Conservation (phyloP, 495 filamentous ascomycete species). For the Stereocaulon alpinum region DNA sequence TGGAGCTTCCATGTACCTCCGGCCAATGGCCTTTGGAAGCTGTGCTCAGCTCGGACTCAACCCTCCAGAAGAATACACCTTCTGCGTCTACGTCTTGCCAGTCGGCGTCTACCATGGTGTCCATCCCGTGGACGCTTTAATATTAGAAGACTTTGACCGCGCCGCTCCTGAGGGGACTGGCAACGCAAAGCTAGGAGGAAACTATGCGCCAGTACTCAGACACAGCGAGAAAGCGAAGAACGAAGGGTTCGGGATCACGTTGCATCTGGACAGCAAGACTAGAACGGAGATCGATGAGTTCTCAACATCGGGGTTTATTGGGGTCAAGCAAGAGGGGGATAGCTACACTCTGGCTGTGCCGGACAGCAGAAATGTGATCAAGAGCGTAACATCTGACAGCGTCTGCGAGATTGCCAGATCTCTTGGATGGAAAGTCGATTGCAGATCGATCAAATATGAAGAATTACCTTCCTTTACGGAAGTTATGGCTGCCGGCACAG, state of each 20-base stretch:
- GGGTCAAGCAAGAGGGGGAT: constrained; percentile 48
- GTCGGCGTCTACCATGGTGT: constrained; percentile 85
- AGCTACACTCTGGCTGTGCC: constrained; percentile 66
- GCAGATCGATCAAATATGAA: constrained; percentile 59
- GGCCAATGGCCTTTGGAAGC: constrained; percentile 76
- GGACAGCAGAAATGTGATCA: constrained; percentile 69
- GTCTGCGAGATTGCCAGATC: constrained; percentile 55
- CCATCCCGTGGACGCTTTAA: constrained; percentile 65
- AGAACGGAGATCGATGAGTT: constrained; percentile 82
- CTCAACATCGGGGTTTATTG: constrained; percentile 77
- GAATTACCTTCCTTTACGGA: constrained; percentile 71
- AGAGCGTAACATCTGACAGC: constrained; percentile 68
- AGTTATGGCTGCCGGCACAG: constrained; percentile 86
- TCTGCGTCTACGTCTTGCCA: constrained; percentile 74
- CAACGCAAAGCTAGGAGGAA: constrained; percentile 64
- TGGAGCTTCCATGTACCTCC: constrained; percentile 80
- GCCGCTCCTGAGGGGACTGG: constrained; percentile 65
- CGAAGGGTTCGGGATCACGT: constrained; percentile 73
- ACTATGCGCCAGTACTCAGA: constrained; percentile 72
- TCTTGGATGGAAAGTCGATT: constrained; percentile 59
- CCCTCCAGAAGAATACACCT: constrained; percentile 81
- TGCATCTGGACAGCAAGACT: constrained; percentile 74
- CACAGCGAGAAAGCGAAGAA: constrained; percentile 65
- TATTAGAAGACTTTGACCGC: constrained; percentile 69
- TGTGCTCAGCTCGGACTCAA: constrained; percentile 69